Percentiles rank a stretch among this genome's conserved stretches.
Conservation (phyloP, 345 rosid genomes). For the Dovyalis caffra region DNA sequence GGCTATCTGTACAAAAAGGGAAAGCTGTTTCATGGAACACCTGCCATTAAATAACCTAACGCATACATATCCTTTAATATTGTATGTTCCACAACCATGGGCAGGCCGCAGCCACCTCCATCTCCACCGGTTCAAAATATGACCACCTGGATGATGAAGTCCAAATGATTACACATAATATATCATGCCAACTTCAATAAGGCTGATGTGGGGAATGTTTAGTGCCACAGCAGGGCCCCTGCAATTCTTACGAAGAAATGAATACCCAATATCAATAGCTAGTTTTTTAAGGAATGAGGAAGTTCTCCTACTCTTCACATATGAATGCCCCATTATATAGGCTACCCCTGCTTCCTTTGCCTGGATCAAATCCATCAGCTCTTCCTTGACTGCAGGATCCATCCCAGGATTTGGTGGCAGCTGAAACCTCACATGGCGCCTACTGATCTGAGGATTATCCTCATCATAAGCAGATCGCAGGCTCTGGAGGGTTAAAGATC, state of each 20-base stretch:
- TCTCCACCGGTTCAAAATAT: background rate
- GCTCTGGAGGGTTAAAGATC: slow-evolving; percentile 64
- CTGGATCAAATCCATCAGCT: slow-evolving; percentile 68
- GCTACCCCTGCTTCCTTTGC: slow-evolving; percentile 93
- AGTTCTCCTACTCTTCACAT: slow-evolving; percentile 75
- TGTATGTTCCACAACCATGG: background rate
- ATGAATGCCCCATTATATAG: slow-evolving; percentile 84
- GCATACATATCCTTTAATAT: background rate
- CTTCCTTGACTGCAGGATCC: slow-evolving; percentile 76
- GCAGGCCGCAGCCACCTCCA: background rate
- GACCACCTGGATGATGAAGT: background rate
- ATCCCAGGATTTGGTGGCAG: slow-evolving; percentile 52
- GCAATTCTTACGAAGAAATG: slow-evolving; percentile 92
- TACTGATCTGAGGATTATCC: slow-evolving; percentile 57
- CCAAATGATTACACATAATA: slow-evolving; percentile 59
- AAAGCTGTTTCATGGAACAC: background rate
- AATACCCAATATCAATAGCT: slow-evolving; percentile 72
- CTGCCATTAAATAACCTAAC: background rate
- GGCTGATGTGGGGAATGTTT: slow-evolving; percentile 88
- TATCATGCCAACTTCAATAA: slow-evolving; percentile 94
- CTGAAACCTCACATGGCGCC: slow-evolving; percentile 64
- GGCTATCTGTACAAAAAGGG: background rate
- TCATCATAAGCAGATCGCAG: slow-evolving; percentile 65
- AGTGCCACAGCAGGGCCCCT: slow-evolving; percentile 90
- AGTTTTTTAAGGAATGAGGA: slow-evolving; percentile 69